Evolutionary conservation across 176 grass and related monocot species (phyloP), one percentile per base, ranked within the genome.

Genomic region (Juncus effusus): DNA sequence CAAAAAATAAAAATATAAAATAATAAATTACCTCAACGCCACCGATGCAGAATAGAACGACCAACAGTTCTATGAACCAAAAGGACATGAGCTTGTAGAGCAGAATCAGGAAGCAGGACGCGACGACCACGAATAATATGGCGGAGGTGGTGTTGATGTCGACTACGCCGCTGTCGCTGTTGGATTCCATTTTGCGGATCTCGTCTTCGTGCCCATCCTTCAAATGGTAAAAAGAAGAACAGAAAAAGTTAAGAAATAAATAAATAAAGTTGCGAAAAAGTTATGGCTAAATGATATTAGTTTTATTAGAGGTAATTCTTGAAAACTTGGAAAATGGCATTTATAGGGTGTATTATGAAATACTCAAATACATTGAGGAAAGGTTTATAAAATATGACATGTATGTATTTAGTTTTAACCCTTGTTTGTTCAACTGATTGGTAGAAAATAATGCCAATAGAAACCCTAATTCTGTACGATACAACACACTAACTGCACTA

Each of bases 1-100:
- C n/a, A 16, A 63, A 54, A 74, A 42, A 62, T 10, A 54, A 50
- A 78, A 10, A 64, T 56, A 64, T 13, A 50, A 45, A 60, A 40
- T 79, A 44, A 59, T 28, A 74, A 77, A 61, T 8, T 56, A 97
- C 93, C 93, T 99, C 94, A 44, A 99, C 80, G 72, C 94, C 94
- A 70, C 94, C 94, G 15, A 99, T 99, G 80, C 94, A 89, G 75
- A 99, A 99, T 40, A 99, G 84, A 58, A 93, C 74, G 65, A 99
- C 88, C 82, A 99, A 82, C 75, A 99, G 78, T 84, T 99, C 88
- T 75, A 93, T 69, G 72, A 99, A 99, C 94, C 94, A 89, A 65
- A 62, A 66, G 70, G 88, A 93, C 94, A 99, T 99, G 57, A 82
- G 40, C 42, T 89, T 99, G 80, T 93, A 99, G 16, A 99, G 85